phyloP scores from a whole-genome alignment of 106 monocot species.

The Allium sativum region DNA sequence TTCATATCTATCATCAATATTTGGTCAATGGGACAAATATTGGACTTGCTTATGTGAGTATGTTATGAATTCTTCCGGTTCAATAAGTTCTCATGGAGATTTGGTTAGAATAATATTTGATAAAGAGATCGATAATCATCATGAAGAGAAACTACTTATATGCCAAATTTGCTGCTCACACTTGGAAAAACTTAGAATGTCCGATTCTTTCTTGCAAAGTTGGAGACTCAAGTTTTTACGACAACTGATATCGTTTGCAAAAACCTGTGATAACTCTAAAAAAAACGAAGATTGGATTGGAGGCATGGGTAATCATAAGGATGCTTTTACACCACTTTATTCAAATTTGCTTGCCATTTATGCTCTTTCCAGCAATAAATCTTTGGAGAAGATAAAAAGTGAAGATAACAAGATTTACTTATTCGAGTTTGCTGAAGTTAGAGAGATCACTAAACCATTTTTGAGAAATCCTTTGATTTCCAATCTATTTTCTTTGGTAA shows the following conservation, averaged over 20 bases:
- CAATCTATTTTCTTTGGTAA: constrained; percentile 49
- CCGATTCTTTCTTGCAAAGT: constrained; percentile 14
- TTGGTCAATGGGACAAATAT: constrained; percentile 62
- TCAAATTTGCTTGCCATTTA: constrained; percentile 65
- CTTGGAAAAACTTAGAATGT: constrained; percentile 41
- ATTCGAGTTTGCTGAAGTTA: constrained; percentile 26
- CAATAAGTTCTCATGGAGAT: constrained; percentile 34
- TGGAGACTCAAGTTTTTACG: constrained; percentile 49
- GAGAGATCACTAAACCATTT: constrained; percentile 44
- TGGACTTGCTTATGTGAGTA: constrained; percentile 44
- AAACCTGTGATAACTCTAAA: constrained; percentile 25
- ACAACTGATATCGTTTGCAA: constrained; percentile 40
- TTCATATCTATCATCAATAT: constrained; percentile 52
- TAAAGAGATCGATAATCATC: constrained; percentile 99
- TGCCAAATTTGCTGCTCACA: constrained; percentile 88
- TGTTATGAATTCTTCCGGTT: constrained; percentile 28
- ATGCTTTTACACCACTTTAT: constrained; percentile 67
- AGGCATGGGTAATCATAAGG: constrained; percentile 93
- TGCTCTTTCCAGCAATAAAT: constrained; percentile 31
- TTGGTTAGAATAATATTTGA: constrained; percentile 82
- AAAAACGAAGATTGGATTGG: constrained; percentile 73
- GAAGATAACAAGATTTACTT: constrained; percentile 11
- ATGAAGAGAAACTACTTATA: constrained; percentile 91
- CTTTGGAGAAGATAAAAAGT: not conserved
- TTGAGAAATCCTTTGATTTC: constrained; percentile 72